Base-by-base conservation (phyloP, 306 rosid genomes). In the Prunus armeniaca region DNA sequence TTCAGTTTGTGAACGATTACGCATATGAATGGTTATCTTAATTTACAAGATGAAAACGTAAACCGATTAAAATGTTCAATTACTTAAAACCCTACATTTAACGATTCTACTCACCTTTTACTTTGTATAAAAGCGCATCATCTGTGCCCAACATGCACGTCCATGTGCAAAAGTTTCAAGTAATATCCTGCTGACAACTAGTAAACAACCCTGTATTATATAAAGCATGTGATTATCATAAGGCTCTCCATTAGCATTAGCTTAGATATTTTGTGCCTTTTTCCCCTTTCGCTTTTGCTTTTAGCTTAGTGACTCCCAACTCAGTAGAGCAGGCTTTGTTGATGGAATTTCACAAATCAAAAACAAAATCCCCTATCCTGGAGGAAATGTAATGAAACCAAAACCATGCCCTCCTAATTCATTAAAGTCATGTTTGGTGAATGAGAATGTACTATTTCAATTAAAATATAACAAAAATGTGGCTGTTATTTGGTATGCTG, bases 271-370 rank as follows among this genome's bases (percentile, higher is more conserved):
- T 50, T 63, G 28, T 71, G n/a, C 46, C 76, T 70, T 54, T 54
- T 5, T 2, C 12, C 58, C 63, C 17, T 8, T 61, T 50, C 13
- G 0, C 54, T 54, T 72, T 28, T 45, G 25, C 52, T 38, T 72
- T 54, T 72, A 43, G 58, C 67, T 11, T 52, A 49, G 72, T 63
- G 72, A 64, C 58, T 63, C 24, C 72, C 57, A 18, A 62, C 77
- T 25, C 0, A 9, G 66, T 38, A 28, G 50, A 24, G 3, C 62
- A 7, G 9, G 12, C n/a, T n/a, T 30, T 22, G 66, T 24, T 28
- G 38, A n/a, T 63, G 63, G 20, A 74, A 47, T 62, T n/a, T 61
- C 58, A 25, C 46, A 51, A 47, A 51, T 5, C 0, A 38, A 6
- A 38, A 38, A 38, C 43, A 38, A 38, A 38, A 38, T 38, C 0